A percentile compares a stretch with the other conserved stretches of the same genome.
phyloP scores from a whole-genome alignment of 331 rosid genomes.

The Quercus lobata region DNA sequence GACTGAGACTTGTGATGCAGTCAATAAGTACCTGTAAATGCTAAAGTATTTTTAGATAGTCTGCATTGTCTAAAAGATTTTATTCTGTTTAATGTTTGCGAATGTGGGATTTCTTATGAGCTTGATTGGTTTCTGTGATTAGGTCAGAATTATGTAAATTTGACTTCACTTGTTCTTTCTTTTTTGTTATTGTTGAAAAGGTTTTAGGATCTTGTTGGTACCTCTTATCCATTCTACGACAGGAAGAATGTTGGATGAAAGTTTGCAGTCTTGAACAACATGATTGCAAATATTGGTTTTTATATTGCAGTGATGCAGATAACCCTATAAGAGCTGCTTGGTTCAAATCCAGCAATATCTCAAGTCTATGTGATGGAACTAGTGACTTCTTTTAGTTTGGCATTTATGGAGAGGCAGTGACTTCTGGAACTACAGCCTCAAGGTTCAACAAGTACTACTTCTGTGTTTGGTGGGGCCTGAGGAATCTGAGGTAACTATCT shows the following conservation, averaged over 20 bases:
- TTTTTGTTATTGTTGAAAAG: slow-evolving; percentile 19
- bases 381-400: slow-evolving; percentile 49
- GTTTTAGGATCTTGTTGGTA: slow-evolving; percentile 56
- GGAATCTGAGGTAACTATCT: slow-evolving; percentile 45
- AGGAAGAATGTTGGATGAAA: slow-evolving; percentile 52
- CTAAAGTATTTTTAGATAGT: background rate
- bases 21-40: background rate
- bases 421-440: slow-evolving; percentile 29
- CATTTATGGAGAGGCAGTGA: slow-evolving; percentile 43
- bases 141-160: background rate
- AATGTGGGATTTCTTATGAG: background rate
- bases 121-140: background rate
- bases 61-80: background rate
- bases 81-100: background rate
- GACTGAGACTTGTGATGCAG: background rate
- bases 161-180: slow-evolving; percentile 5
- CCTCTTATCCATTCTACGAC: slow-evolving; percentile 42
- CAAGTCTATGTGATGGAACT: slow-evolving; percentile 32
- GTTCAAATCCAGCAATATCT: slow-evolving; percentile 50
- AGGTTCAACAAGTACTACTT: slow-evolving; percentile 40
- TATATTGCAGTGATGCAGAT: slow-evolving; percentile 29
- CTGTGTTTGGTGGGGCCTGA: slow-evolving; percentile 64
- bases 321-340: slow-evolving; percentile 31
- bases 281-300: slow-evolving; percentile 32
- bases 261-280: slow-evolving; percentile 32